Conservation (phyloP, 352 stramenopile genomes). For the Phytophthora brassicae region DNA sequence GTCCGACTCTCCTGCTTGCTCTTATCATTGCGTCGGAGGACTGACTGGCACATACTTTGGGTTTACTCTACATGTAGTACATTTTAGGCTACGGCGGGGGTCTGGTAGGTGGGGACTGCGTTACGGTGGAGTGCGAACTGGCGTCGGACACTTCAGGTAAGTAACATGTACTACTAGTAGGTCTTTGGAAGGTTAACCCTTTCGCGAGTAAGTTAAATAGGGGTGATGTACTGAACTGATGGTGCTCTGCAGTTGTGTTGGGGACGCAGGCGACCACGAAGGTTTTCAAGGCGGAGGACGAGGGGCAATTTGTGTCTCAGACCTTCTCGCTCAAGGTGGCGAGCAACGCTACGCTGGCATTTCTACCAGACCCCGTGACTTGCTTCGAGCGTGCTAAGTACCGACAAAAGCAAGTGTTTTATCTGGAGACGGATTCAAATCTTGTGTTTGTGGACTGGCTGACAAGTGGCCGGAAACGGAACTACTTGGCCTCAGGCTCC, state of each 20-base stretch:
- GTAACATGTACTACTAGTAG: too few relatives aligned
- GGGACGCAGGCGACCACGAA: conserved; percentile 87
- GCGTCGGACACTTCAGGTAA: conserved; percentile 49
- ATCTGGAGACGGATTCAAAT: conserved; percentile 46
- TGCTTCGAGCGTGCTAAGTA: conserved; percentile 80
- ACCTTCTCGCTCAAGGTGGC: conserved; percentile 52
- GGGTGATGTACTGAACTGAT: neutral
- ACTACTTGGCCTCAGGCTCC: conserved; percentile 64
- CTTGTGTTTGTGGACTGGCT: conserved; percentile 86
- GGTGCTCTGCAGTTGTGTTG: conserved; percentile 51
- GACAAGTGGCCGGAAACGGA: conserved; percentile 83
- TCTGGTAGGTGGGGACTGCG: conserved; percentile 73
- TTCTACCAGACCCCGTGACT: conserved; percentile 79
- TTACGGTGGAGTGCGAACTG: conserved; percentile 63
- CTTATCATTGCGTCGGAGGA: neutral
- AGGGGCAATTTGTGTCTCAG: conserved; percentile 53
- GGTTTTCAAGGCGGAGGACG: conserved; percentile 73
- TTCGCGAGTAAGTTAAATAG: too few relatives aligned
- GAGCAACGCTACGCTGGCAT: conserved; percentile 58
- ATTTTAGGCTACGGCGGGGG: conserved; percentile 84
- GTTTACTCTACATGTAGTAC: conserved; percentile 45
- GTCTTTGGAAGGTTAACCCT: too few relatives aligned
- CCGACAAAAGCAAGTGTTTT: conserved; percentile 64
- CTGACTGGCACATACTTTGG: conserved; percentile 1
- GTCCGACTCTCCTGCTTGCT: neutral